phyloP scores from a whole-genome alignment of 2,329 filamentous ascomycete genomes.

The Phialophora chinensis region DNA sequence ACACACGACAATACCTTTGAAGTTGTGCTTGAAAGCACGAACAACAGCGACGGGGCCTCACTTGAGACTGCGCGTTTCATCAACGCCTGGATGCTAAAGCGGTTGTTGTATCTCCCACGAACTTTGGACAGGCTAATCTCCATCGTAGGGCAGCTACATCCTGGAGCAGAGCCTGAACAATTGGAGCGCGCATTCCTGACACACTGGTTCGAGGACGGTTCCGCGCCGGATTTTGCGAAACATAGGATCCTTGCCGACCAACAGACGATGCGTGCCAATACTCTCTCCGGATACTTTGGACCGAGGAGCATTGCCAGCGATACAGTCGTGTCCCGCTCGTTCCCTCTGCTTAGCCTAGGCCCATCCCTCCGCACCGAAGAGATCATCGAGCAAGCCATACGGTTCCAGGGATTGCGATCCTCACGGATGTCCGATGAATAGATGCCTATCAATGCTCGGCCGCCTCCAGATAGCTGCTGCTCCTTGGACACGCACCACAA shows the following conservation, averaged over 20 bases:
- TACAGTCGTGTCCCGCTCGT: neutral
- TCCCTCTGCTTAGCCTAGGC: neutral
- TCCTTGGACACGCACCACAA: neutral
- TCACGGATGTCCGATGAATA: neutral
- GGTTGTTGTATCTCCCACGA: conserved; percentile 3
- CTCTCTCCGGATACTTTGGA: neutral
- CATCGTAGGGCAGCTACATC: neutral
- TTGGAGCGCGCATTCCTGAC: neutral
- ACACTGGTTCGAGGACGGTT: neutral
- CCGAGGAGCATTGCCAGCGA: neutral
- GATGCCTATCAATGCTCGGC: neutral
- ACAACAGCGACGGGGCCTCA: conserved; percentile 6
- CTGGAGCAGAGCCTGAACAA: neutral
- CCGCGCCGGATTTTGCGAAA: neutral
- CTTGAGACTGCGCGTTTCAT: conserved; percentile 12
- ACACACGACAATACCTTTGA: neutral
- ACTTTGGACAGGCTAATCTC: conserved; percentile 1
- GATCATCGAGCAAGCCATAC: neutral
- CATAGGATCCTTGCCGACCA: neutral
- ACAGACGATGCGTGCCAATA: neutral
- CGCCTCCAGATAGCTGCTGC: neutral
- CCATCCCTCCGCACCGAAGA: neutral
- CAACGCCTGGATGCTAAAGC: conserved; percentile 20
- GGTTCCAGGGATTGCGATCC: neutral
- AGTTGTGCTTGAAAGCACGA: neutral